Base-by-base conservation (phyloP, 768 basidiomycete genomes). In the Pleurotus ostreatus region DNA sequence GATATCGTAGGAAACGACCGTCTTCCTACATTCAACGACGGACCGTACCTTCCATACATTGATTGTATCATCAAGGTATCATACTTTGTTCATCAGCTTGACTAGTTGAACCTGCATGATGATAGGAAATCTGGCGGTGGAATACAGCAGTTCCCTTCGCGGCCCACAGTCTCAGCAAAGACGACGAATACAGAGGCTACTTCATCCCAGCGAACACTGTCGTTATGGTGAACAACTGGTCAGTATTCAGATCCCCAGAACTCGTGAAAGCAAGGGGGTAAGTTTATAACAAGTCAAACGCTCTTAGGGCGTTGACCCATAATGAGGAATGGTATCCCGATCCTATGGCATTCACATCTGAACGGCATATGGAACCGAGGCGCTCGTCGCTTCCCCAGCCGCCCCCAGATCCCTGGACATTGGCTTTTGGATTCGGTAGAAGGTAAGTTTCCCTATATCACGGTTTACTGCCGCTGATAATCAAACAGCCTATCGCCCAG, bases 1-100 rank as follows among this genome's bases (percentile, higher is more conserved):
- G 18, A 22, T 13, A 62, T 66, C 8, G 58, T 68, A 8, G 66
- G 66, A 2, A 18, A 38, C 0, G 52, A 62, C 39, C 57, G 60
- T 43, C 56, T 61, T 5, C 63, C 63, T 4, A 44, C 51, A 18
- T 57, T 65, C 25, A 48, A 53, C 15, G 65, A 68, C 46, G 26
- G 59, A 20, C 34, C 18, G 9, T 20, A 23, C 8, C 56, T 66
- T 4, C 64, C 62, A 8, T 65, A 63, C 48, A 20, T 65, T 45
- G 48, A 59, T 48, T 62, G 62, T 8, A 55, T 66, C 23, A 34
- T 63, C 49, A 57, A 56, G 41, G 26, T 56, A 57, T 8, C 30
- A 9, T 11, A 2, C 7, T 30, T 30, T 11, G 26, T 9, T 2
- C 6, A 9, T 30, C 5, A 30, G 7, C 26, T 9, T 30, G 11